Percentiles rank a stretch among this genome's conserved stretches.
These are phyloP conservation scores for Breviolum minutum DNA, from an alignment of 73 alveolate genomes.

Conservation along the genomic window DNA sequence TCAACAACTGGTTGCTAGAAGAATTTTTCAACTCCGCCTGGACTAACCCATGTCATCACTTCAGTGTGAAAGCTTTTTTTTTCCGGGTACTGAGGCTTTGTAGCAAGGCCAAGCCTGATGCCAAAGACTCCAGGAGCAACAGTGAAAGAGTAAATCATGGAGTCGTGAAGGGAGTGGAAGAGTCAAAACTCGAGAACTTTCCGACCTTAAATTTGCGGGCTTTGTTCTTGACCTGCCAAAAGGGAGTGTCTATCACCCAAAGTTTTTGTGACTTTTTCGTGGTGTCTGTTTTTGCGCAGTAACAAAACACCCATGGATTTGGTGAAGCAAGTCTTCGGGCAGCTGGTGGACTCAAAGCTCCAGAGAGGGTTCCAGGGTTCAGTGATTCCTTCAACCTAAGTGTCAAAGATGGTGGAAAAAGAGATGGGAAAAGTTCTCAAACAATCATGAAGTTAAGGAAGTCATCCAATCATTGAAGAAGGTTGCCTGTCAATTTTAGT, in stretches of 20 bases:
- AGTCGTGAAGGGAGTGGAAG: not conserved
- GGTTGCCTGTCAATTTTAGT: too few relatives aligned
- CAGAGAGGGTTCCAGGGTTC: not conserved
- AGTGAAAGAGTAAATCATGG: not conserved
- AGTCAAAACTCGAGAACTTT: too few relatives aligned
- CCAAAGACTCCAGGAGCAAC: conserved; percentile 54
- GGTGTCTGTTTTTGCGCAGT: not conserved
- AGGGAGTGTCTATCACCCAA: too few relatives aligned
- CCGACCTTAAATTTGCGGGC: not conserved
- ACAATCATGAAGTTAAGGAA: not conserved
- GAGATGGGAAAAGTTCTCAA: not conserved
- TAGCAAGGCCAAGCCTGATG: conserved; percentile 77
- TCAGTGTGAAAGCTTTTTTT: too few relatives aligned
- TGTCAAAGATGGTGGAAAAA: not conserved
- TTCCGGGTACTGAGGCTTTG: conserved; percentile 17
- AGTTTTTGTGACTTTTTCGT: too few relatives aligned
- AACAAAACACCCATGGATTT: conserved; percentile 75
- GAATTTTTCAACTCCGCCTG: too few relatives aligned
- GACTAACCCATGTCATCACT: too few relatives aligned
- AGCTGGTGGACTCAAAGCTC: not conserved
- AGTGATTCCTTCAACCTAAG: not conserved
- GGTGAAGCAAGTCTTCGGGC: conserved; percentile 74
- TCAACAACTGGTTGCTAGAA: too few relatives aligned
- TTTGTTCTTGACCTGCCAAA: too few relatives aligned
- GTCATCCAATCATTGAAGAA: not conserved